These are phyloP conservation scores for Neolentinus lepideus DNA, from an alignment of 1,284 basidiomycete genomes.

Conservation along the genomic window DNA sequence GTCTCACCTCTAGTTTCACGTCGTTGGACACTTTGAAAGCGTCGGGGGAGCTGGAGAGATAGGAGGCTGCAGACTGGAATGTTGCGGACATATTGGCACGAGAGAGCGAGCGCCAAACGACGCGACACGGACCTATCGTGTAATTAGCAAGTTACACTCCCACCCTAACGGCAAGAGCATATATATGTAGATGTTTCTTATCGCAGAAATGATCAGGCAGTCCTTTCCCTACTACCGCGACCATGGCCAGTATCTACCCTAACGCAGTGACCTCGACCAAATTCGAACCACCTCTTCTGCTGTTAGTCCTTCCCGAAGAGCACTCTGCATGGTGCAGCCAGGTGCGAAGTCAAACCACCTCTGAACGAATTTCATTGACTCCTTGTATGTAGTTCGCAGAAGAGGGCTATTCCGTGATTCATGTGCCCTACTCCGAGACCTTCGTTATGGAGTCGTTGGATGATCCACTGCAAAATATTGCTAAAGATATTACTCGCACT, in stretches of 20 bases:
- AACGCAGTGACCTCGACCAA: slow-evolving; percentile 22
- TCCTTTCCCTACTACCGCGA: background rate
- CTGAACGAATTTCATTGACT: too few species aligned
- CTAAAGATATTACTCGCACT: slow-evolving; percentile 4
- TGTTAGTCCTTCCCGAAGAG: slow-evolving; percentile 20
- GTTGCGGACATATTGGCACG: slow-evolving; percentile 28
- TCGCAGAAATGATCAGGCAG: background rate
- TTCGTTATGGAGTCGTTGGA: slow-evolving; percentile 10
- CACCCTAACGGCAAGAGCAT: too few species aligned
- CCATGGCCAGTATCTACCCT: slow-evolving; percentile 12
- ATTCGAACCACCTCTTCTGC: slow-evolving; percentile 18
- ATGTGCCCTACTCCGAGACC: slow-evolving; percentile 22
- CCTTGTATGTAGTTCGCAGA: slow-evolving; percentile 32
- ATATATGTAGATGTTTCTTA: background rate
- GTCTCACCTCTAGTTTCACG: slow-evolving; percentile 70
- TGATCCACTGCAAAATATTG: slow-evolving; percentile 13
- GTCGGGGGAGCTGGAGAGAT: slow-evolving; percentile 51
- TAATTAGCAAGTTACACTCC: too few species aligned
- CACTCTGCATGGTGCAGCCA: slow-evolving; percentile 32
- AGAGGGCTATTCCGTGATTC: slow-evolving; percentile 35
- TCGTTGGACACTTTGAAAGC: slow-evolving; percentile 44
- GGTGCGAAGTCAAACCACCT: slow-evolving; percentile 13
- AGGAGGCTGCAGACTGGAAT: slow-evolving; percentile 57
- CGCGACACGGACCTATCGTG: too few species aligned
- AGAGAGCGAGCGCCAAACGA: too few species aligned